Evolutionary conservation across 2,329 filamentous ascomycete genomes (phyloP).

Genomic region (Ramichloridium luteum): DNA sequence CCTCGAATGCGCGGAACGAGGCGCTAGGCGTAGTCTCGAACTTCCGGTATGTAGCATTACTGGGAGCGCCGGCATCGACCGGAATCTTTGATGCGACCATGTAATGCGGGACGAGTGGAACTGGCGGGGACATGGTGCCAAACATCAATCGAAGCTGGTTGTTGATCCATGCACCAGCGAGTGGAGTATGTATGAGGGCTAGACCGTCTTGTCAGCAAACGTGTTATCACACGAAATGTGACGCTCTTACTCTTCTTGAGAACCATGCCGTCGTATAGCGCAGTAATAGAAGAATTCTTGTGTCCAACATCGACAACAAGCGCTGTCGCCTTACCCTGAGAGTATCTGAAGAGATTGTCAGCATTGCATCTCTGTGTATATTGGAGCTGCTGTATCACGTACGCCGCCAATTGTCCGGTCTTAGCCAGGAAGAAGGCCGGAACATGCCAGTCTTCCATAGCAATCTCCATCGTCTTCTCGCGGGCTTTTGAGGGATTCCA

Average conservation of each 20-base stretch:
- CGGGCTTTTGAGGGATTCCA: conserved; percentile 83
- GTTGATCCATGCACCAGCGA: conserved; percentile 83
- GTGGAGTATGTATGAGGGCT: conserved; percentile 70
- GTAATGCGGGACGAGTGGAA: conserved; percentile 73
- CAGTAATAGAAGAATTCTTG: conserved; percentile 75
- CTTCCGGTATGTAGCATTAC: conserved; percentile 61
- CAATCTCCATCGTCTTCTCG: conserved; percentile 90
- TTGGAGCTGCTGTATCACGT: conserved; percentile 20
- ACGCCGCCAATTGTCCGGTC: conserved; percentile 75
- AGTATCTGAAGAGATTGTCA: conserved; percentile 44
- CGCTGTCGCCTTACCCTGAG: conserved; percentile 82
- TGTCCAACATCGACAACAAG: conserved; percentile 88
- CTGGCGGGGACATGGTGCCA: conserved; percentile 51
- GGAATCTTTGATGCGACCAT: conserved; percentile 76
- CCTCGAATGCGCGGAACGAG: conserved; percentile 72
- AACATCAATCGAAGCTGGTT: conserved; percentile 76
- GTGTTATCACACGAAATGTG: background rate
- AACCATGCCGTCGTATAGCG: conserved; percentile 88
- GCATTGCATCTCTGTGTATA: conserved; percentile 4
- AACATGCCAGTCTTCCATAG: conserved; percentile 92
- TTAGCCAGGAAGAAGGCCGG: conserved; percentile 90
- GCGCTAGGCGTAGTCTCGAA: conserved; percentile 50
- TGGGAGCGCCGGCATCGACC: conserved; percentile 72
- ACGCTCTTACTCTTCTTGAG: conserved; percentile 53
- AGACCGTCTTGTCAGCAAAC: conserved; percentile 2